Evolutionary conservation across 164 flowering plant genomes (phyloP).

Genomic region (Vitis rotundifolia): DNA sequence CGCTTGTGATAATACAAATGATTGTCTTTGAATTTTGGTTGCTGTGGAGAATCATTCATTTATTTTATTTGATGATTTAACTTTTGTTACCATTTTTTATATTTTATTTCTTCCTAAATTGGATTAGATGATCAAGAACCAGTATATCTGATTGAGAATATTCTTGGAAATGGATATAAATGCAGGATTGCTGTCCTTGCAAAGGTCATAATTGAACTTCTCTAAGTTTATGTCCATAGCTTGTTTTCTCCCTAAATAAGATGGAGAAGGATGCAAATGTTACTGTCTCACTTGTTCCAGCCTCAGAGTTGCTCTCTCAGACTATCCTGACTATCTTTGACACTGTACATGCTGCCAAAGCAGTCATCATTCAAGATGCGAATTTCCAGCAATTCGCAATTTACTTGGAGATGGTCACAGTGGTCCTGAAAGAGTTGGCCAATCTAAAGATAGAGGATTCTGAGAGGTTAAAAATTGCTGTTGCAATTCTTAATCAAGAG

Average conservation of each 20-base stretch:
- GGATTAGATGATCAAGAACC: too few species aligned
- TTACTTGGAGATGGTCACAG: conserved; percentile 5
- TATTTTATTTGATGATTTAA: too few species aligned
- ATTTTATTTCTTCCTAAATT: too few species aligned
- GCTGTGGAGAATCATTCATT: too few species aligned
- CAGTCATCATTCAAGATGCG: conserved; percentile 3
- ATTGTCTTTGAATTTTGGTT: too few species aligned
- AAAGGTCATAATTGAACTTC: too few species aligned
- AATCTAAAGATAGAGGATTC: background rate
- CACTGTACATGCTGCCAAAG: conserved; percentile 5
- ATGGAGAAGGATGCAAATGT: conserved; percentile 7
- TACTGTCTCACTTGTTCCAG: background rate
- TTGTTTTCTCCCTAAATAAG: background rate
- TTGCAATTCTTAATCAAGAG: conserved; percentile 9
- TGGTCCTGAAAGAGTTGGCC: conserved; percentile 1
- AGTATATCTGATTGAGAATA: too few species aligned
- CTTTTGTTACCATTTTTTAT: too few species aligned
- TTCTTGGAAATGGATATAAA: too few species aligned
- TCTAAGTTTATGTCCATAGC: background rate
- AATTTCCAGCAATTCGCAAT: conserved; percentile 9
- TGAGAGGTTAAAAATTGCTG: conserved; percentile 2
- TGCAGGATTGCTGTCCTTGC: too few species aligned
- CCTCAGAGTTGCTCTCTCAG: conserved; percentile 14
- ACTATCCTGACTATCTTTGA: conserved; percentile 1
- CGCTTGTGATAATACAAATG: too few species aligned